These are phyloP conservation scores for Lepiota brunneoincarnata DNA, from an alignment of 768 basidiomycete genomes.

Conservation along the genomic window DNA sequence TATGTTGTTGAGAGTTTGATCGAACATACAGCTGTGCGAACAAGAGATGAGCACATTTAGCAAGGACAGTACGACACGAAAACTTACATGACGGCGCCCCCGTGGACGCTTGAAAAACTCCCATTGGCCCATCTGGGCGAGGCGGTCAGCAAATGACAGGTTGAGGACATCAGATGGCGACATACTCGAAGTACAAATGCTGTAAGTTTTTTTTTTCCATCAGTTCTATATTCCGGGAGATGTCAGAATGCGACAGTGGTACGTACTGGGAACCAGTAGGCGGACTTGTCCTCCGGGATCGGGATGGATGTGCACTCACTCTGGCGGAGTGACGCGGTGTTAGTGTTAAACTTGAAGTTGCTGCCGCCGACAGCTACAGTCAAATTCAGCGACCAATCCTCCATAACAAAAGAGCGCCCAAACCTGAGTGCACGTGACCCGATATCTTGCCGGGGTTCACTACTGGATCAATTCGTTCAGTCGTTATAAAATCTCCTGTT, in stretches of 20 bases:
- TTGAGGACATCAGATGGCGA: background rate
- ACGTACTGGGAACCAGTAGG: constrained; percentile 51
- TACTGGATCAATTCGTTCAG: constrained; percentile 49
- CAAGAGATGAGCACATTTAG: constrained; percentile 5
- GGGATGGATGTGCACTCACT: constrained; percentile 54
- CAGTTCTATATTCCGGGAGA: constrained; percentile 5
- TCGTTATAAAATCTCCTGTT: constrained; percentile 35
- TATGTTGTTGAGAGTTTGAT: background rate
- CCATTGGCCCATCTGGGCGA: constrained; percentile 42
- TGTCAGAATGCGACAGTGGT: background rate
- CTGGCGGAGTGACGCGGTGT: constrained; percentile 38
- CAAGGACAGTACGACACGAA: background rate
- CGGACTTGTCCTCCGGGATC: constrained; percentile 51
- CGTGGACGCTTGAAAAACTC: constrained; percentile 40
- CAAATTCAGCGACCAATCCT: background rate
- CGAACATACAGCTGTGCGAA: constrained; percentile 27
- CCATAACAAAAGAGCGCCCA: constrained; percentile 5
- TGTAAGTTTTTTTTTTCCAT: constrained; percentile 15
- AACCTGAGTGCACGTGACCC: constrained; percentile 47
- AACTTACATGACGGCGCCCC: constrained; percentile 44
- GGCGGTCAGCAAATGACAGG: background rate
- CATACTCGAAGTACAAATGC: constrained; percentile 52
- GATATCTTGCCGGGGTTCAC: constrained; percentile 44
- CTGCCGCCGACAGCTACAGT: constrained; percentile 49
- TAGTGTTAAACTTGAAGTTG: constrained; percentile 43